Base-by-base conservation (phyloP, 2,329 filamentous ascomycete species). In the Hypomyces perniciosus region DNA sequence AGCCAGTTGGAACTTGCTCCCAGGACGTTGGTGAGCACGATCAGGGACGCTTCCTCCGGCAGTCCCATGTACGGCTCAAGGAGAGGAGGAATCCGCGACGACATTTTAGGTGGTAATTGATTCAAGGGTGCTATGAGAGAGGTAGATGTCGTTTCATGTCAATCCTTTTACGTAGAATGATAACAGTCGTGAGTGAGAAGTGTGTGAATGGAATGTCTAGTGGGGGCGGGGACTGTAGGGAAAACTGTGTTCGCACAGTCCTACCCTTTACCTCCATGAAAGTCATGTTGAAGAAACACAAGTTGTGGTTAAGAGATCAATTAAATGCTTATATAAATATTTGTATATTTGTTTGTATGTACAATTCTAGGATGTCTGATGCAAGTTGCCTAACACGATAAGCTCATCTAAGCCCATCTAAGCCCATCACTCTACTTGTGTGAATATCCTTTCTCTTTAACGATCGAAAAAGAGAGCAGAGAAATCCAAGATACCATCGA, bases 1-100 rank as follows among this genome's bases (percentile, higher is more conserved):
- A 86, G 78, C 83, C 84, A 87, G 66, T 85, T 85, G 2, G 82
- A 73, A 54, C 74, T 79, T 13, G 81, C 80, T 43, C 81, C 81
- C 9, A 85, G 73, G 30, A 89, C 83, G 55, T 79, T 80, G 12
- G 86, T 90, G 48, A 91, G 69, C 9, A 90, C 75, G 20, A 81
- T 72, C 37, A 90, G 76, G 34, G 82, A 80, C 12, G 76, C 70
- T 57, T 81, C 75, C 5, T 74, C 69, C 5, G 81, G 81, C 1
- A 84, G 73, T 43, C 69, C 61, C 46, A 87, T 73, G 65, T 85
- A 85, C 6, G 83, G 76, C 59, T 86, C 78, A 10, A 90, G 73
- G 3, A 85, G 76, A 50, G 79, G 74, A 3, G 86, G 85, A 53
- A 81, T 77, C 54, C 78, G 74, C 5, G 75, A 73, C 13, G 76